Percentiles rank a stretch among this genome's conserved stretches.
Conservation (phyloP, 106 monocot genomes). For the Apostasia ramifera region DNA sequence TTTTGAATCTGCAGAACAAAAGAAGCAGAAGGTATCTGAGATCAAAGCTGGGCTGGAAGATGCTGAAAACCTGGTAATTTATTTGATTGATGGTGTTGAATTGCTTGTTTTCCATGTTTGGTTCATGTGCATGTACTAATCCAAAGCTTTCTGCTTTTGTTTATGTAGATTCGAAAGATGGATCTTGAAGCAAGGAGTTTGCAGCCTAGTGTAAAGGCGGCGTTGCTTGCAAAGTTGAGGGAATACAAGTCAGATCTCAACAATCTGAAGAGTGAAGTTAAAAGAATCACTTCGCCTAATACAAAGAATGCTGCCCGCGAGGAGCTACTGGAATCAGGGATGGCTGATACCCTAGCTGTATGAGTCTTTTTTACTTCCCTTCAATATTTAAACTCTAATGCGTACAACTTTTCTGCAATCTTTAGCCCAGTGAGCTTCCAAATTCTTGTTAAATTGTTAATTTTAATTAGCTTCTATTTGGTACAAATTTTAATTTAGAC, state of each 20-base stretch:
- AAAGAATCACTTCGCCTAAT: slow-evolving; percentile 39
- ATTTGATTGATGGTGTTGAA: background rate
- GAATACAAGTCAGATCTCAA: slow-evolving; percentile 88
- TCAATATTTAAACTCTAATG: too few species aligned
- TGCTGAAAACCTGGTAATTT: slow-evolving; percentile 68
- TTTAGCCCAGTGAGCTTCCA: too few species aligned
- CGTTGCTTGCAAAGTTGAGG: slow-evolving; percentile 71
- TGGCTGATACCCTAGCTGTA: slow-evolving; percentile 67
- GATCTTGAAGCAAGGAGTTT: slow-evolving; percentile 83
- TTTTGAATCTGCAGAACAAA: slow-evolving; percentile 51
- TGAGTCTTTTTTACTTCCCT: background rate
- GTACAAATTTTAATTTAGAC: too few species aligned
- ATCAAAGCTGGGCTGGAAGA: slow-evolving; percentile 76
- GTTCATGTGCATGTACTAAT: background rate
- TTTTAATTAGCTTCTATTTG: too few species aligned
- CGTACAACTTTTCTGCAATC: too few species aligned
- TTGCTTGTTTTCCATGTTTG: background rate
- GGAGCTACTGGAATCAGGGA: slow-evolving; percentile 73
- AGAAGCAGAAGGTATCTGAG: slow-evolving; percentile 79
- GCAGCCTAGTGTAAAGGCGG: slow-evolving; percentile 67
- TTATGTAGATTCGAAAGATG: slow-evolving; percentile 73
- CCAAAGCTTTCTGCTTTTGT: background rate
- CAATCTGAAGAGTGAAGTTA: slow-evolving; percentile 66
- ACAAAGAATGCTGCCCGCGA: slow-evolving; percentile 40
- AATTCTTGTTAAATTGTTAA: too few species aligned